Evolutionary conservation across 2,329 filamentous ascomycete species (phyloP), one percentile per base, ranked within the genome.

Genomic region (Sarocladium brachiariae): DNA sequence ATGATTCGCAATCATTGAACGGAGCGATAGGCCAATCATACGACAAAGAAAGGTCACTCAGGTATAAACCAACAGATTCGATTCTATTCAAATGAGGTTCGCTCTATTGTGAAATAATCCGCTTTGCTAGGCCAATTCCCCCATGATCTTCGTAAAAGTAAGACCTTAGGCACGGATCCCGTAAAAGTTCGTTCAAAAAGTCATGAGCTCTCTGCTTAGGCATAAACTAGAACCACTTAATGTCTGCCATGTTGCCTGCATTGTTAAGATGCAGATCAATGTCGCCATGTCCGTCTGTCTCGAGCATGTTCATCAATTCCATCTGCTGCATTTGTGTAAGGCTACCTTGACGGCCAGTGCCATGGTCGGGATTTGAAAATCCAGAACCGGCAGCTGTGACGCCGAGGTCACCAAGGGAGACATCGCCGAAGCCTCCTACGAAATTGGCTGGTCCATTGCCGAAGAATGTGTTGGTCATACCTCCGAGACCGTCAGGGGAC

Each of bases 311-410:
- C 86, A 95, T 89, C 33, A 95, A 72, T 70, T 95, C 87, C 55
- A 84, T 70, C 66, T 93, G 89, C 66, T 95, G 88, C 60, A 89
- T 80, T 55, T 90, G 85, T 53, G 83, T 91, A 27, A 95, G 71
- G 53, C 77, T 87, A 56, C 83, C 89, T 59, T 81, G 81, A 53
- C 75, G 78, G 62, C 78, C 77, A 23, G 70, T 65, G 2, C 65
- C 61, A 53, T 65, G 69, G 39, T 58, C 59, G 37, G 63, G 60
- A 27, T 65, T 62, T 13, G 61, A 57, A 3, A 46, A 45, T 25
- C 56, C 52, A 6, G 53, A 50, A 56, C 8, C 31, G 51, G 38
- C 18, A 19, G 33, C 25, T 45, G 43, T 25, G 27, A 27, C 56
- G 14, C 59, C 54, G 14, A 65, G 53, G 35, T 59, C 61, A 54